Base-by-base conservation (phyloP, 177 flowering plant species). In the Tripterygium wilfordii region DNA sequence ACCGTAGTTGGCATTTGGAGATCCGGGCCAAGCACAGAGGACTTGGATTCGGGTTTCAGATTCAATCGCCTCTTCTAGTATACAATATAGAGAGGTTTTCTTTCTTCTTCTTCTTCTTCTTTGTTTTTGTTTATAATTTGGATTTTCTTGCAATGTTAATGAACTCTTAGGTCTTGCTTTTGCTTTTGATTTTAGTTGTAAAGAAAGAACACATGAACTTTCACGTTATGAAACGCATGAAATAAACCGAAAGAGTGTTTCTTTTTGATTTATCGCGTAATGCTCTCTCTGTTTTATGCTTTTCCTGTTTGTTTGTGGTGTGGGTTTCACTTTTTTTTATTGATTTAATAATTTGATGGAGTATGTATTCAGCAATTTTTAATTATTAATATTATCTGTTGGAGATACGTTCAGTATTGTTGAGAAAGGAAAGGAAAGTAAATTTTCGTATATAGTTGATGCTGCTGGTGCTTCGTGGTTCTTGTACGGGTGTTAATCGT, bases 1-100 rank as follows among this genome's bases (percentile, higher is more conserved):
- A 72, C 61, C 80, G 69, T 75, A 80, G 78, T 74, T 78, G 72
- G n/a, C n/a, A n/a, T n/a, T n/a, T n/a, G n/a, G 80, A 72, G 80
- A 75, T 78, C 83, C 75, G 74, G 66, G 83, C 80, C 83, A 80
- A 75, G 87, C 57, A 63, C 72, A 60, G 73, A 65, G 66, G 65
- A 30, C 51, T 51, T 29, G 45, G 54, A 5, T 44, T 56, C 49
- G 24, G 52, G 38, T 38, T 52, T 25, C 31, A 4, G 26, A 12
- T 42, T 51, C 37, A 8, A 20, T 38, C 24, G 2, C n/a, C 27
- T 36, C 45, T 23, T 29, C 42, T 5, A 50, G 29, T 46, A 9
- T 39, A 46, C 18, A 3, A 17, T 33, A 43, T 42, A 51, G 36
- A 21, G 45, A 33, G 35, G 45, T 27, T 36, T 18, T 12, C n/a